These are phyloP conservation scores for Amphirosellinia nigrospora DNA, from an alignment of 495 filamentous ascomycete genomes.

Conservation along the genomic window DNA sequence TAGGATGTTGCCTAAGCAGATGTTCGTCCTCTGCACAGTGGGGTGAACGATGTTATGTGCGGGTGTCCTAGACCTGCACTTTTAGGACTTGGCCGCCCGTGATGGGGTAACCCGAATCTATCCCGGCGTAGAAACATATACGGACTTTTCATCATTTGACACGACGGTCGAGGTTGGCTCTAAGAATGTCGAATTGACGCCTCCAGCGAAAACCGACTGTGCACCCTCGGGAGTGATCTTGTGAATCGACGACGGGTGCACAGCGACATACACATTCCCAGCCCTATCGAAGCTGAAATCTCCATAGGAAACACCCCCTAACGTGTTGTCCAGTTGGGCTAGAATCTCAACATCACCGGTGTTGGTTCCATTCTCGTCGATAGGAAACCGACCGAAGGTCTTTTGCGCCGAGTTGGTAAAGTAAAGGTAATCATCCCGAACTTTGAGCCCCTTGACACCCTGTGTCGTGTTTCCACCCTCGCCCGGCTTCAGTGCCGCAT, in stretches of 20 bases:
- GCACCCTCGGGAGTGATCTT: conserved; percentile 38
- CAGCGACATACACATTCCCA: conserved; percentile 43
- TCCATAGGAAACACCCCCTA: conserved; percentile 26
- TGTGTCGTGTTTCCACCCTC: conserved; percentile 26
- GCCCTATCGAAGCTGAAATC: conserved; percentile 37
- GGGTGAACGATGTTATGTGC: neutral
- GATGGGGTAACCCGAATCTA: conserved; percentile 13
- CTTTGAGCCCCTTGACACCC: conserved; percentile 48
- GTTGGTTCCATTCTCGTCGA: conserved; percentile 35
- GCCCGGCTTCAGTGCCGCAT: conserved; percentile 9
- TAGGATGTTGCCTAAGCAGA: neutral
- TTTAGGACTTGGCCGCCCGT: conserved; percentile 22
- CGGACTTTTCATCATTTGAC: conserved; percentile 26
- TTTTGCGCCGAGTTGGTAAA: conserved; percentile 49
- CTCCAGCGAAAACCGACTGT: conserved; percentile 35
- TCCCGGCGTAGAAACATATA: conserved; percentile 36
- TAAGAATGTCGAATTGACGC: conserved; percentile 16
- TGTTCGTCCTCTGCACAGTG: neutral
- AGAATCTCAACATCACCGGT: conserved; percentile 30
- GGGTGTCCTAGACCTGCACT: neutral
- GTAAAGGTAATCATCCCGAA: conserved; percentile 39
- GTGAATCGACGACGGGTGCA: conserved; percentile 33
- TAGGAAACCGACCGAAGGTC: conserved; percentile 40
- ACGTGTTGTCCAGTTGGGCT: conserved; percentile 22
- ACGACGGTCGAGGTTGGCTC: conserved; percentile 39